Conservation (phyloP, 306 rosid species). For the Cucurbita argyrosperma region DNA sequence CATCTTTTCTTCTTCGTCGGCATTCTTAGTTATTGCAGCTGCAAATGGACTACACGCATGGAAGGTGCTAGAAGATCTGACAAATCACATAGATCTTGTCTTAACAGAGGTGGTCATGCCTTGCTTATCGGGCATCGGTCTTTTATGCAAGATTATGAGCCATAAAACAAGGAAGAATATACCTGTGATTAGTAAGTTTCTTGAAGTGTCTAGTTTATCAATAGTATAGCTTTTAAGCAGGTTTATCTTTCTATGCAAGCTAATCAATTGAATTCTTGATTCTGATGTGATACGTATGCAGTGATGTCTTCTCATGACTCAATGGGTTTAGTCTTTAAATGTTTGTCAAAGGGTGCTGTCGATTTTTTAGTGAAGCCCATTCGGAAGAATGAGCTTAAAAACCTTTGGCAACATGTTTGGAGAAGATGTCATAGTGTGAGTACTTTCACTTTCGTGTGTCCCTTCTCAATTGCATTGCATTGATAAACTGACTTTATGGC, state of each 20-base stretch:
- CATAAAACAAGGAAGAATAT: conserved; percentile 60
- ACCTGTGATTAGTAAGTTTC: conserved; percentile 84
- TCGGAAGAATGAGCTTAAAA: conserved; percentile 95
- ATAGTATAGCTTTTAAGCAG: conserved; percentile 3
- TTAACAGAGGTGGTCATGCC: conserved; percentile 93
- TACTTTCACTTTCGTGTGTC: background rate
- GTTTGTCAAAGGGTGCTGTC: conserved; percentile 95
- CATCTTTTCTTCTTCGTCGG: background rate
- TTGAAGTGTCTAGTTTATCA: conserved; percentile 3
- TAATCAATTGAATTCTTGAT: conserved; percentile 21
- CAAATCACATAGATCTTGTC: conserved; percentile 69
- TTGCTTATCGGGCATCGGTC: conserved; percentile 67
- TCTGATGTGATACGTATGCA: conserved; percentile 50
- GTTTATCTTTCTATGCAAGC: conserved; percentile 21
- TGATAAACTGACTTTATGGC: background rate
- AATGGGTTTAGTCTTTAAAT: conserved; percentile 91
- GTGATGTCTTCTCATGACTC: conserved; percentile 98
- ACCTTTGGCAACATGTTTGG: conserved; percentile 98
- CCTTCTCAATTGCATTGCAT: background rate
- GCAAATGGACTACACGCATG: conserved; percentile 15
- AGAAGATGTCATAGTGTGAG: conserved; percentile 97
- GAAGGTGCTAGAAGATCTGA: conserved; percentile 38
- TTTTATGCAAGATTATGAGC: conserved; percentile 71
- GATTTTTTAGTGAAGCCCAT: conserved; percentile 91
- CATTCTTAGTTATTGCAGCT: conserved; percentile 50